These are phyloP conservation scores for Cyberlindnera maritima DNA, from an alignment of 805 yeast genomes.

Conservation along the genomic window DNA sequence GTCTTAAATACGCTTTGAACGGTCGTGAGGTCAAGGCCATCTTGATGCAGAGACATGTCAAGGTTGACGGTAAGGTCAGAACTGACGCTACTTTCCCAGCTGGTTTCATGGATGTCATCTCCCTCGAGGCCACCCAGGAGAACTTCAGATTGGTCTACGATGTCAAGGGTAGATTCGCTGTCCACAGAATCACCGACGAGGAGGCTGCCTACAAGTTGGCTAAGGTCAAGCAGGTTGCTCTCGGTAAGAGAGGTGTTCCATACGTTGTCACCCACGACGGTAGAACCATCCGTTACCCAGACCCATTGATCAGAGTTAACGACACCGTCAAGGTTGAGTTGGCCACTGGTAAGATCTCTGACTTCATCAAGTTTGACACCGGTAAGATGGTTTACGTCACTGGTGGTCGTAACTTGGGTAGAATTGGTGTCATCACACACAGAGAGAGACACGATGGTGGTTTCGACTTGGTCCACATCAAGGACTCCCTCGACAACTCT, in stretches of 20 bases:
- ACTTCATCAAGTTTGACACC: slow-evolving; percentile 87
- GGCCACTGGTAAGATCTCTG: slow-evolving; percentile 91
- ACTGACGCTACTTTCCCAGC: slow-evolving; percentile 98
- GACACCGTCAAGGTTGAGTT: slow-evolving; percentile 97
- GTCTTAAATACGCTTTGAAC: slow-evolving; percentile 97
- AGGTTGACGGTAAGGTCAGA: slow-evolving; percentile 99
- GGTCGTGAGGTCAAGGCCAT: slow-evolving; percentile 99
- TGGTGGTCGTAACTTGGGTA: slow-evolving; percentile 98
- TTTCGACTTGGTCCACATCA: slow-evolving; percentile 95
- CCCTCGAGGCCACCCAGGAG: slow-evolving; percentile 97
- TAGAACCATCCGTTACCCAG: slow-evolving; percentile 99
- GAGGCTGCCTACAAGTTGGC: slow-evolving; percentile 98
- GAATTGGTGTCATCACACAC: slow-evolving; percentile 94
- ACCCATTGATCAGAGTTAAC: slow-evolving; percentile 93
- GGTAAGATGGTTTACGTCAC: slow-evolving; percentile 92
- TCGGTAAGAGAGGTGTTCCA: slow-evolving; percentile 98
- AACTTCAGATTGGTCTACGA: slow-evolving; percentile 99
- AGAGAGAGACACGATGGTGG: slow-evolving; percentile 98
- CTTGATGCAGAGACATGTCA: slow-evolving; percentile 96
- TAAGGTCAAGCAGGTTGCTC: slow-evolving; percentile 96
- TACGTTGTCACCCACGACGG: slow-evolving; percentile 99
- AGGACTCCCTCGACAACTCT: slow-evolving; percentile 91
- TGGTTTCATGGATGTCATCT: slow-evolving; percentile 98
- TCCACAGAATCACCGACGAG: slow-evolving; percentile 98
- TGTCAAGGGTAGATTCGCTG: slow-evolving; percentile 98